Conservation (phyloP, 768 basidiomycete species). For the Tulasnella sp. region DNA sequence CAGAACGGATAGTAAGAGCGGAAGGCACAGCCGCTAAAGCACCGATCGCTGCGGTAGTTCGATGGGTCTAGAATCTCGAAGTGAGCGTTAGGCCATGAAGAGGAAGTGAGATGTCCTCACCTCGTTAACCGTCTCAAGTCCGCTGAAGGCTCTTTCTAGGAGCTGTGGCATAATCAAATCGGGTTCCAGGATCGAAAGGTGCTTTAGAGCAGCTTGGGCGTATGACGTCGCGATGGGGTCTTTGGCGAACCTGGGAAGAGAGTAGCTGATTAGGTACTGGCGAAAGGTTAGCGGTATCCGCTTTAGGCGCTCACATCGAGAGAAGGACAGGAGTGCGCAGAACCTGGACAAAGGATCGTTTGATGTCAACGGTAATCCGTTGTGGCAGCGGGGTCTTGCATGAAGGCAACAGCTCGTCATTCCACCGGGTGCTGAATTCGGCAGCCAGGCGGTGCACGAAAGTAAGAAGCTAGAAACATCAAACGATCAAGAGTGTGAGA, state of each 20-base stretch:
- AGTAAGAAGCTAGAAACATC: slow-evolving; percentile 50
- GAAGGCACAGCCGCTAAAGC: slow-evolving; percentile 74
- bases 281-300: slow-evolving; percentile 37
- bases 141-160: slow-evolving; percentile 84
- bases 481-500: not conserved
- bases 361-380: slow-evolving; percentile 75
- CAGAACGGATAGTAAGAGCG: slow-evolving; percentile 67
- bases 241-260: slow-evolving; percentile 55
- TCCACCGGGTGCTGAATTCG: slow-evolving; percentile 76
- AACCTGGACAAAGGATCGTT: slow-evolving; percentile 72
- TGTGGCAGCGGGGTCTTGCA: slow-evolving; percentile 81
- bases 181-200: slow-evolving; percentile 76
- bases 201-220: slow-evolving; percentile 73
- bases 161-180: slow-evolving; percentile 83
- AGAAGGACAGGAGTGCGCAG: slow-evolving; percentile 84
- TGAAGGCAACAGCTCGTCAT: slow-evolving; percentile 67
- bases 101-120: slow-evolving; percentile 30
- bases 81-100: not conserved
- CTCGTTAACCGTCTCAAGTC: slow-evolving; percentile 89
- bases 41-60: slow-evolving; percentile 86
- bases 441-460: slow-evolving; percentile 68
- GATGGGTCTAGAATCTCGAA: slow-evolving; percentile 55
- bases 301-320: slow-evolving; percentile 53
- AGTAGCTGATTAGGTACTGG: not conserved
- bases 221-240: slow-evolving; percentile 76